Base-by-base conservation (phyloP, 2,329 filamentous ascomycete genomes). In the Clonostachys byssicola region DNA sequence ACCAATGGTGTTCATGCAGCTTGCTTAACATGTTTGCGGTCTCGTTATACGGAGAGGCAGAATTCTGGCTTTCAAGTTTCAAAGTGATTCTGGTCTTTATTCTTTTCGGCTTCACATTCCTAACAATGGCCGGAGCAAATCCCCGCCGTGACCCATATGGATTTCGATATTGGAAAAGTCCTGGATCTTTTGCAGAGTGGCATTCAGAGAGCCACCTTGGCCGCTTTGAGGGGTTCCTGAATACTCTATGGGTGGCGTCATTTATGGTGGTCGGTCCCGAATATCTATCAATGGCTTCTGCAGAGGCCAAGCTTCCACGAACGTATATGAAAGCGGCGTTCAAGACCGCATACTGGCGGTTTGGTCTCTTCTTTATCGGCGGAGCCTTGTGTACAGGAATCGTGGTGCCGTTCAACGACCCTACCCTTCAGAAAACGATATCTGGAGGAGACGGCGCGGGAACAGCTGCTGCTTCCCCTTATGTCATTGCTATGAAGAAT, bases 341-440 rank as follows among this genome's bases (percentile, higher is more conserved):
- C 68, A 88, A 88, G 57, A 83, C 82, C 1, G 84, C 89, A 6
- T 88, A 89, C 65, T 86, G 83, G 61, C 81, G 87, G 41, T 75
- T 90, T 44, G 73, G 79, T n/a, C 58, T 76, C 1, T 88, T 88
- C 65, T 88, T 87, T 65, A 74, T 87, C 18, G 73, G 85, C 6
- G 80, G 83, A 7, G 80, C 81, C 5, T 68, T 89, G 3, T 76
- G 73, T 45, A 75, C 86, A 20, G 82, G 82, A 5, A 78, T 86
- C 47, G 60, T 85, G 10, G 52, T 56, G 34, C 54, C 56, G 6
- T 52, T 44, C 30, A 41, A 47, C 30, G 48, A 49, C 49, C 73
- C 87, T 45, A 74, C 73, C 18, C 65, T 86, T 1, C 80, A 80
- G 50, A 63, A 20, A 20, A 20, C 73, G 4, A 68, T 71, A 7